phyloP scores from a whole-genome alignment of 2,329 filamentous ascomycete species.

The Beauveria bassiana region DNA sequence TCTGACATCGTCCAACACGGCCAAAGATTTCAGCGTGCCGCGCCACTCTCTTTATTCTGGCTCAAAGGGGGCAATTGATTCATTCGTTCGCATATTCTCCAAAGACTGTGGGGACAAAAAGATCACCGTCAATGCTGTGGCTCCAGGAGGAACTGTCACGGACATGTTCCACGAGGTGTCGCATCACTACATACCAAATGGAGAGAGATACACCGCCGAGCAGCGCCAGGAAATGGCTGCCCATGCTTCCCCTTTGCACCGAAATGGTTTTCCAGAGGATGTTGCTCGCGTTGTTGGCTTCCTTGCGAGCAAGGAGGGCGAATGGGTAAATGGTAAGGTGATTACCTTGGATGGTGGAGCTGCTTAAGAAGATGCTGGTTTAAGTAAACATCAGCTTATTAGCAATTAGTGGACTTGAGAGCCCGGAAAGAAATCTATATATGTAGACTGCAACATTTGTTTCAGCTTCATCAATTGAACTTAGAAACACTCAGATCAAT shows the following conservation, averaged over 20 bases:
- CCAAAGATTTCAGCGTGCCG: conserved; percentile 59
- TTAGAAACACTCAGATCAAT: neutral
- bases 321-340: conserved; percentile 38
- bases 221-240: conserved; percentile 37
- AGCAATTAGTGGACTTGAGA: neutral
- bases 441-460: neutral
- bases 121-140: conserved; percentile 60
- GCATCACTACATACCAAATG: conserved; percentile 52
- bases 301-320: conserved; percentile 37
- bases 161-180: conserved; percentile 47
- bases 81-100: conserved; percentile 67
- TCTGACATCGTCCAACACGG: conserved; percentile 64
- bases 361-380: neutral
- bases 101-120: conserved; percentile 61
- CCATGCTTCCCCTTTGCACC: conserved; percentile 19
- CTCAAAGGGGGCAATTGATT: conserved; percentile 69
- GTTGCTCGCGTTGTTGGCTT: conserved; percentile 37
- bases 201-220: conserved; percentile 47
- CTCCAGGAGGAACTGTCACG: conserved; percentile 55
- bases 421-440: neutral
- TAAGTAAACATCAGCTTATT: neutral
- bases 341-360: conserved; percentile 22
- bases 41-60: conserved; percentile 68
- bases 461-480: neutral
- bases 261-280: conserved; percentile 60